Evolutionary conservation across 176 grass and related monocot species (phyloP), one percentile per base, ranked within the genome.

Genomic region (Phragmites australis): DNA sequence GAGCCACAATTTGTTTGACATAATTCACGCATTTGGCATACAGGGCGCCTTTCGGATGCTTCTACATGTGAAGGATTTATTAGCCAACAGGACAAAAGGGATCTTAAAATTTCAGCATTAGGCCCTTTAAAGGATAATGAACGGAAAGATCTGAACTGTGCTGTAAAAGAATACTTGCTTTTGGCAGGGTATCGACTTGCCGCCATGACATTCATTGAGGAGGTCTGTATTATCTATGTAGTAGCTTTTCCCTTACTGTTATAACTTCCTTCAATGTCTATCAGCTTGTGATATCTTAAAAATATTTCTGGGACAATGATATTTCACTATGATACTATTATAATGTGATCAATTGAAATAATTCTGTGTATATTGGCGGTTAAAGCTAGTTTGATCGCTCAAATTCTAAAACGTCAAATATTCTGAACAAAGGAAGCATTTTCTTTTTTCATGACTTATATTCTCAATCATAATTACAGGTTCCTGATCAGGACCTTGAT

Each of bases 171-270:
- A 76, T 98, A 98, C 49, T 83, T 98, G 70, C 90, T 98, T 87
- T 94, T 94, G 70, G 90, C 95, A 89, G 92, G 95, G 80, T 98
- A 98, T 62, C 90, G 95, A 74, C 92, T 98, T 75, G 84, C 92
- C 69, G 92, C 92, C 47, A 98, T 98, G 95, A 94, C 95, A 70
- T 91, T 93, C 77, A 94, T 98, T 85, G 95, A 98, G 83, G 95
- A 98, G 95, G 92, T 98, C 3, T 25, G 80, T 72, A 84, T 22
- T 62, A 82, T 70, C 19, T 76, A 11, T 25, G n/a, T 74, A 31
- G 48, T 47, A 56, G 15, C 21, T 63, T 69, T 79, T 62, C 11
- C 72, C 8, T 61, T 83, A 21, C 39, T 54, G 22, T 47, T 67
- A 31, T 30, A 64, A 76, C 41, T 51, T 77, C 46, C 37, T 21